Conservation (phyloP, 768 basidiomycete species). For the Russula vinacea region DNA sequence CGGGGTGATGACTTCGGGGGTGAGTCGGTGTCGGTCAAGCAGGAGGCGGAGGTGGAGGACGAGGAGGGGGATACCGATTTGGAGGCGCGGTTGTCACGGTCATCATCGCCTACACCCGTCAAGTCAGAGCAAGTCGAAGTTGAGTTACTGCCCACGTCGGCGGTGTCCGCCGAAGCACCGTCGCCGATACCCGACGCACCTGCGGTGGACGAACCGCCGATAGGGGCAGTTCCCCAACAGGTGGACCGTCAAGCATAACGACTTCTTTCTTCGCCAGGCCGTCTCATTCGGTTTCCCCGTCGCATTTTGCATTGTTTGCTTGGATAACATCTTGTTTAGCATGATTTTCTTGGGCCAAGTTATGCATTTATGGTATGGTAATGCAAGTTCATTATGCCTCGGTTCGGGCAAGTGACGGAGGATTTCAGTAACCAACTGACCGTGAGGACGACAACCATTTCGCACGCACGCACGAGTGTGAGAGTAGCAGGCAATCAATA, state of each 20-base stretch:
- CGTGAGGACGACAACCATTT: conserved; percentile 15
- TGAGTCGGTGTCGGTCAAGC: conserved; percentile 7
- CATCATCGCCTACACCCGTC: not conserved
- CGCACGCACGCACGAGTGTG: conserved; percentile 9
- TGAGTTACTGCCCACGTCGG: conserved; percentile 1
- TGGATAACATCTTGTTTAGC: not conserved
- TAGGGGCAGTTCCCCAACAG: conserved; percentile 26
- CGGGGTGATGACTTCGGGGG: not conserved
- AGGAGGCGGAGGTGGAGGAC: not conserved
- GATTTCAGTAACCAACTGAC: conserved; percentile 7
- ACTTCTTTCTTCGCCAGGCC: not conserved
- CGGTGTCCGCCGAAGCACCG: conserved; percentile 11
- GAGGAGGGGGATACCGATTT: not conserved
- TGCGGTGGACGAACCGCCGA: conserved; percentile 28
- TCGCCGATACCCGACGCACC: conserved; percentile 14
- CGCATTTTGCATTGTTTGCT: not conserved
- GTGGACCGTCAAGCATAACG: conserved; percentile 34
- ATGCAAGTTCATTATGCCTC: not conserved
- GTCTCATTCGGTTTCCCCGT: not conserved
- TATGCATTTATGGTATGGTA: not conserved
- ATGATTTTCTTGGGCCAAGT: not conserved
- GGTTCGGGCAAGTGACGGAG: not conserved
- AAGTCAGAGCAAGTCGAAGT: not conserved
- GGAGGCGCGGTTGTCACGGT: not conserved
- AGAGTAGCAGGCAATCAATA: conserved; percentile 24